Percentiles rank a stretch among this genome's conserved stretches.
Conservation (phyloP, 345 rosid species). For the Gossypium ekmanianum region DNA sequence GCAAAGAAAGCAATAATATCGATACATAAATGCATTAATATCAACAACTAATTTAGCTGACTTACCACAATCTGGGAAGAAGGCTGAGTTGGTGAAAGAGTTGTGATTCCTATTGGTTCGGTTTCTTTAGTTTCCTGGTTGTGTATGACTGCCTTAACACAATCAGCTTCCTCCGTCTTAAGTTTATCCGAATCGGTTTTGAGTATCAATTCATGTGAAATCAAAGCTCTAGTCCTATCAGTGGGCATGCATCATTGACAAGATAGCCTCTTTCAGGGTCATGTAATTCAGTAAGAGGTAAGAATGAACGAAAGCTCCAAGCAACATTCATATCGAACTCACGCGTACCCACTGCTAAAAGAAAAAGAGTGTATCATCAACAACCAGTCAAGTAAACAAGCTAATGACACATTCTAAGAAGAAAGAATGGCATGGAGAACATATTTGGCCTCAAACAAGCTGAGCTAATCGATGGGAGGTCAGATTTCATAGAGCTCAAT, state of each 20-base stretch:
- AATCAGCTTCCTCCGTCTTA: too few relatives aligned
- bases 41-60: neutral
- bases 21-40: neutral
- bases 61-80: neutral
- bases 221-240: too few relatives aligned
- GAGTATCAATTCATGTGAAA: too few relatives aligned
- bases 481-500: neutral
- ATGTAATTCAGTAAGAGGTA: too few relatives aligned
- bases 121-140: neutral
- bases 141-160: neutral
- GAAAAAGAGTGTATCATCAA: neutral
- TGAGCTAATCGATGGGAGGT: neutral
- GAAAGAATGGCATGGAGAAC: neutral
- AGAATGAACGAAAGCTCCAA: too few relatives aligned
- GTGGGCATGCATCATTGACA: too few relatives aligned
- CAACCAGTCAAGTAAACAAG: neutral
- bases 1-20: neutral
- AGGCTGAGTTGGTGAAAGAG: neutral
- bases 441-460: neutral
- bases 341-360: conserved; percentile 44
- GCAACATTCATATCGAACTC: too few relatives aligned
- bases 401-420: neutral
- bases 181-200: too few relatives aligned
- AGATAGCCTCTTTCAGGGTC: too few relatives aligned
- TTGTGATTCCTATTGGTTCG: neutral